A percentile compares a stretch with the other conserved stretches of the same genome.
phyloP scores from a whole-genome alignment of 2,329 filamentous ascomycete species.

The Phyllosticta citriasiana region DNA sequence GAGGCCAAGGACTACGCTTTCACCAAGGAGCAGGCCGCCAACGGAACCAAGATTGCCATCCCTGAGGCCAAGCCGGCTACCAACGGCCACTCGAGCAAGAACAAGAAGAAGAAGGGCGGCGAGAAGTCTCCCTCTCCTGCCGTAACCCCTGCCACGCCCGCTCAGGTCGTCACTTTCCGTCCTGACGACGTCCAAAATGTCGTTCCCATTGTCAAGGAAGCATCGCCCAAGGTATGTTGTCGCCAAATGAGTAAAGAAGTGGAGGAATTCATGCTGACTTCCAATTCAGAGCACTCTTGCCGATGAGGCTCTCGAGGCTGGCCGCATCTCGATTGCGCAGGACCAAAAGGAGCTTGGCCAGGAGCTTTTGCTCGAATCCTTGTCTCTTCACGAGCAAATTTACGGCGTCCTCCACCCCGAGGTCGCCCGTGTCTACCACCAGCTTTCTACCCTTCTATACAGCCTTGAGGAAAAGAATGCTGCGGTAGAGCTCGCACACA shows the following conservation, averaged over 20 bases:
- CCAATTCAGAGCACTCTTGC: constrained; percentile 59
- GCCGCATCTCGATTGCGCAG: constrained; percentile 90
- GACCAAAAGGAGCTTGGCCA: constrained; percentile 93
- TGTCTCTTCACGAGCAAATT: constrained; percentile 95
- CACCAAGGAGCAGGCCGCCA: constrained; percentile 27
- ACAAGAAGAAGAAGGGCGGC: constrained; percentile 48
- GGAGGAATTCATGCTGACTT: background rate
- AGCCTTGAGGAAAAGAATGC: constrained; percentile 96
- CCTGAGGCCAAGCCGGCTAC: constrained; percentile 15
- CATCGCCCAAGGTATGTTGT: constrained; percentile 53
- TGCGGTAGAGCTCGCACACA: constrained; percentile 88
- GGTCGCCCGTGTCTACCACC: constrained; percentile 90
- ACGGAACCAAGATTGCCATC: constrained; percentile 13
- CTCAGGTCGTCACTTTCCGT: constrained; percentile 70
- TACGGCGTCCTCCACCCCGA: constrained; percentile 96
- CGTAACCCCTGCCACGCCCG: constrained; percentile 35
- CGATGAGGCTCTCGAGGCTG: constrained; percentile 91
- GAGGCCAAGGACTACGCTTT: constrained; percentile 70
- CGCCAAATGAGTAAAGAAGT: background rate
- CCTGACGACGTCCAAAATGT: constrained; percentile 84
- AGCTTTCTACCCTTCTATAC: constrained; percentile 90
- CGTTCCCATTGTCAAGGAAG: constrained; percentile 92
- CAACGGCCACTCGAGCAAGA: constrained; percentile 34
- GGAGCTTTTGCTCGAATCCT: constrained; percentile 87
- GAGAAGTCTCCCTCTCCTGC: constrained; percentile 38